Evolutionary conservation across 257 asterid species (phyloP), one percentile per base, ranked within the genome.

Genomic region (Solanum ossicruentum): DNA sequence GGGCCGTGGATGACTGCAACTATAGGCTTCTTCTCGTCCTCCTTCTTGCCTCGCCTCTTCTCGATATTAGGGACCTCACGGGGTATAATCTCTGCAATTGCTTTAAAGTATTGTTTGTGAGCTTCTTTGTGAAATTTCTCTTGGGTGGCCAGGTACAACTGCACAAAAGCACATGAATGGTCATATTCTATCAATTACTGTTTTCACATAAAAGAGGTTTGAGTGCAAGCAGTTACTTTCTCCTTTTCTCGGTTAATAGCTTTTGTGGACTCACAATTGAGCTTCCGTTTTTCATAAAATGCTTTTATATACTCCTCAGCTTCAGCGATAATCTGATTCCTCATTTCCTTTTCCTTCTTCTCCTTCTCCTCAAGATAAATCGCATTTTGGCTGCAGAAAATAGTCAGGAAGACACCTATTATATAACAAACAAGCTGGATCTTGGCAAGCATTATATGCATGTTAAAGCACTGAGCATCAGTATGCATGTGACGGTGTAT

Each of bases 61-160:
- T 96, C 99, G 6, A 95, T 55, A 66, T 91, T 94, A 54, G 98
- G 91, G 18, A 96, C 95, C 88, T 96, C 99, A 0, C 94, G 97
- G 3, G 99, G 98, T 69, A 95, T 90, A 43, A 95, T 84, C 84
- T 95, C 99, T 0, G 97, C 97, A 65, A 95, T 92, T 39, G 98
- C 95, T 90, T 95, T 93, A 97, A 98, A 96, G 87, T 90, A 93
- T 12, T 96, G 95, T 57, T 91, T 82, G 89, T 93, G 91, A 1
- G 98, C 98, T 87, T 96, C 98, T 90, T 95, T 96, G 86, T 95
- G 99, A 86, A 96, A 93, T 89, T 93, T 95, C 91, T 96, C 98
- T 90, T 92, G 98, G 73, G 94, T 92, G 67, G 92, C 86, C 39
- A 87, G 88, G 91, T 88, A 92, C 65, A 96, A 86, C 98, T 96